Conservation (phyloP, 73 alveolate species). For the Tetrahymena malaccensis region DNA sequence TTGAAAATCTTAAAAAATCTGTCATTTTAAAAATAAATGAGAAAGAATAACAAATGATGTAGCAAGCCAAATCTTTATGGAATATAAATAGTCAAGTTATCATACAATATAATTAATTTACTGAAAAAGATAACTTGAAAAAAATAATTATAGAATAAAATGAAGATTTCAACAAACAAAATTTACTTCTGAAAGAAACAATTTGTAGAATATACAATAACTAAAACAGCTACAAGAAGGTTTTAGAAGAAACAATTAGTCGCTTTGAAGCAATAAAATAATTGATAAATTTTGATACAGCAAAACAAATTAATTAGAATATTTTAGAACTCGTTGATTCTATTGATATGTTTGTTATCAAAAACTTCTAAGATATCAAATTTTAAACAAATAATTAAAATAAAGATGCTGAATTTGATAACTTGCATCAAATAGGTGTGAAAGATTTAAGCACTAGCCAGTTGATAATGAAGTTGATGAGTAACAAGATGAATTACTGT, state of each 20-base stretch:
- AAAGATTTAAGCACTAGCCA: too few species aligned
- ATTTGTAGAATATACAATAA: neutral
- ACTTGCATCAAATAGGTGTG: too few species aligned
- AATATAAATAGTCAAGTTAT: neutral
- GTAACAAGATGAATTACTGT: too few species aligned
- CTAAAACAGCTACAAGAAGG: neutral
- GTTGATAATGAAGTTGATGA: too few species aligned
- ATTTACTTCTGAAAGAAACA: neutral
- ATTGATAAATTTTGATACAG: neutral
- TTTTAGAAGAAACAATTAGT: neutral
- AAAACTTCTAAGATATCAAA: too few species aligned
- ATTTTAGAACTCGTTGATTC: neutral
- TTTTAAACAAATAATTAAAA: too few species aligned
- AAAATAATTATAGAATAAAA: neutral
- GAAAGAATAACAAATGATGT: neutral
- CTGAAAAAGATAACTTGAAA: neutral
- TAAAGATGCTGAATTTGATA: too few species aligned
- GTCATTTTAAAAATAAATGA: neutral
- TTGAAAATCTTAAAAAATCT: neutral
- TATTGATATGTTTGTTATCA: neutral
- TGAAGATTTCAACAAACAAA: neutral
- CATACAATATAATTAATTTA: neutral
- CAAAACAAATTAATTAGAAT: neutral
- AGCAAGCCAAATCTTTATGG: neutral
- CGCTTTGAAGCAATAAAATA: neutral